These are phyloP conservation scores for Ustilago trichophora DNA, from an alignment of 1,284 basidiomycete genomes.

Conservation along the genomic window DNA sequence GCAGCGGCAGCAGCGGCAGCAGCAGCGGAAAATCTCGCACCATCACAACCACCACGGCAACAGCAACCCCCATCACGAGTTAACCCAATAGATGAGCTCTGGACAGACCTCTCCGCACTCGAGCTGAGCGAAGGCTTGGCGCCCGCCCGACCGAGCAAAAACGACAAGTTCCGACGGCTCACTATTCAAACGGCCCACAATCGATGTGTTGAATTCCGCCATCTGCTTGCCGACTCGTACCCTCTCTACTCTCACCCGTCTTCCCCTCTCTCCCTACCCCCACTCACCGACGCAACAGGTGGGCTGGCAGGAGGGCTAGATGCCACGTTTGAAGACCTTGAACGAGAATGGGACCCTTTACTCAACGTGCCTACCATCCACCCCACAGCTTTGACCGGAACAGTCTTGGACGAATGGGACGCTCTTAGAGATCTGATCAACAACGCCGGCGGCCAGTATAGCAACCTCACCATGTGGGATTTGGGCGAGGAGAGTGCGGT, in stretches of 20 bases:
- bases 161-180: constrained; percentile 37
- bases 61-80: neutral
- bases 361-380: constrained; percentile 42
- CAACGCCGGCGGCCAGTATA: constrained; percentile 40
- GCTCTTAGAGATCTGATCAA: constrained; percentile 57
- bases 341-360: constrained; percentile 32
- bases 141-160: constrained; percentile 36
- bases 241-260: constrained; percentile 9
- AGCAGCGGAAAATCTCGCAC: no score
- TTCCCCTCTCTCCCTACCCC: neutral
- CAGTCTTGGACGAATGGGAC: constrained; percentile 58
- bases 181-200: constrained; percentile 36
- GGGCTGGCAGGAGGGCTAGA: constrained; percentile 15
- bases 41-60: neutral
- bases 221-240: constrained; percentile 21
- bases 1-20: no score
- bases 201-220: constrained; percentile 19
- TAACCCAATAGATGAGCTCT: constrained; percentile 17
- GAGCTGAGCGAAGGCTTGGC: constrained; percentile 36
- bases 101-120: constrained; percentile 28
- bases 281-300: constrained; percentile 1
- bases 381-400: constrained; percentile 17
- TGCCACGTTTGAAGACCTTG: constrained; percentile 25
- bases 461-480: constrained; percentile 35
- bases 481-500: constrained; percentile 11